Base-by-base conservation (phyloP, 441 rosid genomes). In the Populus trichocarpa region DNA sequence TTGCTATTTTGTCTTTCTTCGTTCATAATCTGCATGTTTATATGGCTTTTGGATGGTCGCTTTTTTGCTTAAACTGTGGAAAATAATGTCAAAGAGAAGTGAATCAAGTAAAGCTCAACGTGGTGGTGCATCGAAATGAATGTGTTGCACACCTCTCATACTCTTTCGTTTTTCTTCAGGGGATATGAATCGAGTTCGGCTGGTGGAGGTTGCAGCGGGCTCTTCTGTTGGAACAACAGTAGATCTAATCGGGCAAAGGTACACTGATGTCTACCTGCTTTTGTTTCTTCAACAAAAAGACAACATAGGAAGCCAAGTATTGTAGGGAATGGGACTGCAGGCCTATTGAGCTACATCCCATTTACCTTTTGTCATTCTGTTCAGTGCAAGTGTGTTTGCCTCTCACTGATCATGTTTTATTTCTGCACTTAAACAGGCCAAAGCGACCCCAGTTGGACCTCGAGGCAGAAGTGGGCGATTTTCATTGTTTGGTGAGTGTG, bases 141-240 rank as follows among this genome's bases (percentile, higher is more conserved):
- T 67, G 65, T n/a, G 11, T n/a, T 73, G 25, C 12, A n/a, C 10
- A 25, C 64, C 9, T 36, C 50, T 35, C 7, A 66, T 72, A 78
- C 80, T 83, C 65, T 74, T 75, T 80, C 35, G 53, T 77, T 76
- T 71, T 81, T 73, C 77, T 84, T 67, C 69, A 94, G 97, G 87
- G 97, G 93, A 67, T 94, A 93, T 11, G 99, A 96, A 76, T 91
- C 99, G 70, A 92, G 96, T 66, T 80, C 99, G 13, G 92, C 88
- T 57, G 81, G 83, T 40, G 89, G 93, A 75, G 98, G 97, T 67
- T 96, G 99, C 86, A 86, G 89, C 40, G 85, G 88, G 26, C 86
- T 96, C 67, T 84, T 94, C 86, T 96, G 98, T 84, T 96, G 99
- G 99, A 94, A 90, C 76, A 82, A 77, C 70, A 72, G 38, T 67